Percentiles rank a stretch among this genome's conserved stretches.
Conservation (phyloP, 192 early-diverging fungal genomes). For the Backusella psychrophila region DNA sequence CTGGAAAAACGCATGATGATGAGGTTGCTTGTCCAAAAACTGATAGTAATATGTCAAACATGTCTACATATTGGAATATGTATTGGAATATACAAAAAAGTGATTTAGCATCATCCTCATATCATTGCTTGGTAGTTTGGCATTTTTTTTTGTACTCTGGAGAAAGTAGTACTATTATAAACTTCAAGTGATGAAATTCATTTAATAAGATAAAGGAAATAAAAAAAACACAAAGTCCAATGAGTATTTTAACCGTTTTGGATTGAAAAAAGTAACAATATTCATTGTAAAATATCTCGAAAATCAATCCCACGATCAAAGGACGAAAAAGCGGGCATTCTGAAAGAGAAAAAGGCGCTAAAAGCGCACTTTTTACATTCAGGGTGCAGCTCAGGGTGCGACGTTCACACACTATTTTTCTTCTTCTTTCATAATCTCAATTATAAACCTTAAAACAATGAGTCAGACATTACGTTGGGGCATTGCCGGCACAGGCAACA, state of each 20-base stretch:
- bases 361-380: background rate
- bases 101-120: too few species aligned
- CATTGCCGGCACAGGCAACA: constrained; percentile 37
- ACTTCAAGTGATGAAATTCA: too few species aligned
- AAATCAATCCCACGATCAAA: background rate
- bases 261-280: background rate
- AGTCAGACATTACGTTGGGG: constrained; percentile 29
- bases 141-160: too few species aligned
- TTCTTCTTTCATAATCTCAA: background rate
- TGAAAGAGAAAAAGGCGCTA: background rate
- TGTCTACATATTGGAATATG: too few species aligned
- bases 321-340: background rate
- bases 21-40: background rate
- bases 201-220: background rate
- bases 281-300: background rate
- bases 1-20: background rate
- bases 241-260: background rate
- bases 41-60: background rate
- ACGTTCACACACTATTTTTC: background rate
- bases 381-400: background rate
- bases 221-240: background rate
- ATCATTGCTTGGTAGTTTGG: too few species aligned
- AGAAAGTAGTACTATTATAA: too few species aligned
- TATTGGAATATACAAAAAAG: too few species aligned
- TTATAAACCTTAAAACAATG: background rate